phyloP scores from a whole-genome alignment of 2,329 filamentous ascomycete species.

The Arthrobotrys iridis region DNA sequence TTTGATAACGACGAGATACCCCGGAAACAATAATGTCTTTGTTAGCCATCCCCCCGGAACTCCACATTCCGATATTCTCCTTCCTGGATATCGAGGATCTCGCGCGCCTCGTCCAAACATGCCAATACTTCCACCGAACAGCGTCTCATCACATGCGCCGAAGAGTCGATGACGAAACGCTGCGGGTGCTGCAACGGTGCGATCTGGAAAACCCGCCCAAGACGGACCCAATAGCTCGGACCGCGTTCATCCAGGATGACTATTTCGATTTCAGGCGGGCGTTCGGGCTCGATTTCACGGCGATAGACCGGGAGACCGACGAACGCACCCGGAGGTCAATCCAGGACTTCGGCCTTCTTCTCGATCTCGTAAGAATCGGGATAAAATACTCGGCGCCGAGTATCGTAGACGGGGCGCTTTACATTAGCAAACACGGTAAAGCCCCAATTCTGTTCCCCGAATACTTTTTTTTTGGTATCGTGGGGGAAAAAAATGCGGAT shows the following conservation, averaged over 20 bases:
- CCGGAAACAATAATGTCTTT: not conserved
- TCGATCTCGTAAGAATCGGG: not conserved
- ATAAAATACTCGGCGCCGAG: not conserved
- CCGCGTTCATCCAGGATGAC: slow-evolving; percentile 2
- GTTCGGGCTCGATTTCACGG: not conserved
- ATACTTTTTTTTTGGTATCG: no score
- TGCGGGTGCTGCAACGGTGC: not conserved
- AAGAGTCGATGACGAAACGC: not conserved
- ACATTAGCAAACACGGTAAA: not conserved
- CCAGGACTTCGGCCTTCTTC: not conserved
- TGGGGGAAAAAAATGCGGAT: no score
- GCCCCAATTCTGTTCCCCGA: no score
- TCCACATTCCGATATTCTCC: slow-evolving; percentile 6
- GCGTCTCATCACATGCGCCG: not conserved
- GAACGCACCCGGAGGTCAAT: not conserved
- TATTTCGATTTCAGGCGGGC: not conserved
- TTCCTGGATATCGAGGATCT: not conserved
- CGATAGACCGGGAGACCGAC: not conserved
- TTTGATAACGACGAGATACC: no score
- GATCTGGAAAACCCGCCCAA: not conserved
- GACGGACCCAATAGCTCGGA: not conserved
- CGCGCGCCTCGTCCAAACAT: not conserved
- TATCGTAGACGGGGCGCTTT: not conserved
- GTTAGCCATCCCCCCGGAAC: not conserved
- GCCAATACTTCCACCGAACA: not conserved